Percentiles rank a stretch among this genome's conserved stretches.
phyloP scores from a whole-genome alignment of 2,329 filamentous ascomycete genomes.

The Colletotrichum sp. region DNA sequence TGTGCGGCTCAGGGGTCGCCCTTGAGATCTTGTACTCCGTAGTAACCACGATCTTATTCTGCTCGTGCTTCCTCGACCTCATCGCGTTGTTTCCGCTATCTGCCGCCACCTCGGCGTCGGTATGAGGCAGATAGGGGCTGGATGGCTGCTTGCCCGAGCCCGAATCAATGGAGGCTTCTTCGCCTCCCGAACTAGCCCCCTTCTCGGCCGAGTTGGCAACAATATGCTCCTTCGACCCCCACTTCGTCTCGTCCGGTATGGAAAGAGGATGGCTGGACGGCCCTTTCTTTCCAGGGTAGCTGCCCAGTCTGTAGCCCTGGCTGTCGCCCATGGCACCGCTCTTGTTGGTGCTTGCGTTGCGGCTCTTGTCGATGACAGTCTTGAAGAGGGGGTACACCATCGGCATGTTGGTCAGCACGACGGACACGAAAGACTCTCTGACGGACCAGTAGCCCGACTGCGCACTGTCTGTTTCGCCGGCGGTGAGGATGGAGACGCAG shows the following conservation, averaged over 20 bases:
- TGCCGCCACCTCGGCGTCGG: not conserved
- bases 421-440: constrained; percentile 44
- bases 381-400: constrained; percentile 41
- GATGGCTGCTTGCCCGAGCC: not conserved
- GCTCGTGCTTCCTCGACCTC: not conserved
- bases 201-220: not conserved
- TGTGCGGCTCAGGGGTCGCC: not conserved
- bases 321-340: not conserved
- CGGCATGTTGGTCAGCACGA: constrained; percentile 43
- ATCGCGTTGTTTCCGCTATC: not conserved
- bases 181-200: not conserved
- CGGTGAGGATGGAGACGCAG: constrained; percentile 12
- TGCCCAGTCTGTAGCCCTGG: constrained; percentile 4
- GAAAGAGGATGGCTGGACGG: not conserved
- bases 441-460: constrained; percentile 42
- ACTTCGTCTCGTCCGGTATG: not conserved
- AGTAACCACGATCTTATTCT: not conserved
- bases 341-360: constrained; percentile 12
- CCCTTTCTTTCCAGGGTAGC: not conserved
- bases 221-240: constrained; percentile 3
- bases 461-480: constrained; percentile 32
- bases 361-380: constrained; percentile 25
- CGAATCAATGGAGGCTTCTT: not conserved
- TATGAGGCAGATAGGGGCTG: not conserved
- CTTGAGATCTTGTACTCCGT: not conserved